Evolutionary conservation across 2,329 filamentous ascomycete species (phyloP), one percentile per base, ranked within the genome.

Genomic region (Sporothrix euskadiensis): DNA sequence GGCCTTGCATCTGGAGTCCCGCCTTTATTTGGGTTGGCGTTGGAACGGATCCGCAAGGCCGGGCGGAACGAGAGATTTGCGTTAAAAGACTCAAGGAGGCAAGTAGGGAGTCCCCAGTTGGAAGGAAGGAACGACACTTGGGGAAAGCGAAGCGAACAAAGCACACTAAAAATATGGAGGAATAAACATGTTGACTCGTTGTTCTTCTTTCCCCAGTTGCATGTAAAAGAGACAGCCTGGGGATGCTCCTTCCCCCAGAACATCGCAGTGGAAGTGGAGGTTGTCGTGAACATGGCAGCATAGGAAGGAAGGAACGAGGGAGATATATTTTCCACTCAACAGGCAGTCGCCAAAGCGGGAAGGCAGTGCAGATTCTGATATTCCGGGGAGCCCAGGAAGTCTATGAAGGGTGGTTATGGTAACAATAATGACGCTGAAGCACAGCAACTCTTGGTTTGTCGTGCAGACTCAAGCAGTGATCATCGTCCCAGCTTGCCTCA

Each of bases 11-110:
- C 41, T 22, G 35, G 35, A 54, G 63, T 35, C 69, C 54, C 35
- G 52, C 69, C 39, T 71, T 66, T 47, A 30, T 30, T 19, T 19
- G 56, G 54, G 57, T 61, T 65, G 57, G 47, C 47, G 30, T 57
- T 14, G 68, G 35, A 71, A 56, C 72, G 59, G 68, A 73, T 66
- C 72, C 72, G 72, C 72, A 73, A 59, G 72, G 69, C 39, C 72
- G 72, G 72, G 59, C 72, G 68, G 68, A 71, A 39, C 49, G 14
- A 65, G 35, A 52, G 65, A 66, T 68, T 32, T 68, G 65, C 65
- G 16, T 26, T 26, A 35, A 68, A 26, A 39, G 39, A 39, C 39
- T 8, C n/a, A 47, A 66, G 39, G 39, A n/a, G 61, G 19, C 3
- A 32, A 12, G 12, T 1, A 35, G 35, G 35, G 35, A 5, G 4